Evolutionary conservation across 2,329 filamentous ascomycete genomes (phyloP).

Genomic region (Pseudogymnoascus sp.): DNA sequence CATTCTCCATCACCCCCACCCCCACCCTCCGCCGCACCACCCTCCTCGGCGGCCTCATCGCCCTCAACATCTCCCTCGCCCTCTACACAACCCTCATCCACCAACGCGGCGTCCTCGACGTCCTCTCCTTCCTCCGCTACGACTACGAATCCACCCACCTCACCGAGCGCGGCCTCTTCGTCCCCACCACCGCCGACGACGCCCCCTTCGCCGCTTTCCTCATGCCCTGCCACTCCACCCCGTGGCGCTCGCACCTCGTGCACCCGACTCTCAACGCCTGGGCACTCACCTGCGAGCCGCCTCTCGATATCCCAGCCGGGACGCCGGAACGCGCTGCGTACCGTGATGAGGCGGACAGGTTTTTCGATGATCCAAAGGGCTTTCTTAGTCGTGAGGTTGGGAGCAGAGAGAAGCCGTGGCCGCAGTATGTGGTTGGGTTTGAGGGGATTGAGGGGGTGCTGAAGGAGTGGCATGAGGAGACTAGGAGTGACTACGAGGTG

Average conservation of each 20-base stretch:
- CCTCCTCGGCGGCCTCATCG: slow-evolving; percentile 51
- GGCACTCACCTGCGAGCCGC: slow-evolving; percentile 86
- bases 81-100: slow-evolving; percentile 70
- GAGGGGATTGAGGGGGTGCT: slow-evolving; percentile 48
- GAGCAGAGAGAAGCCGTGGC: slow-evolving; percentile 34
- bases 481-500: slow-evolving; percentile 36
- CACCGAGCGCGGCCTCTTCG: slow-evolving; percentile 29
- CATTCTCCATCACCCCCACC: slow-evolving; percentile 25
- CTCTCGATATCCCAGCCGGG: slow-evolving; percentile 57
- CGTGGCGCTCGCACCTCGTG: slow-evolving; percentile 84
- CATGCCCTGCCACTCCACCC: slow-evolving; percentile 92
- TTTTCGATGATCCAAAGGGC: slow-evolving; percentile 60
- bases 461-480: slow-evolving; percentile 36
- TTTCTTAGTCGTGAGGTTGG: slow-evolving; percentile 44
- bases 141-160: slow-evolving; percentile 59
- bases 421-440: slow-evolving; percentile 55
- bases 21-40: slow-evolving; percentile 40
- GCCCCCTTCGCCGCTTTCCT: slow-evolving; percentile 70
- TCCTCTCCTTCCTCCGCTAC: slow-evolving; percentile 67
- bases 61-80: slow-evolving; percentile 63
- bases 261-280: slow-evolving; percentile 69
- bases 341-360: slow-evolving; percentile 82
- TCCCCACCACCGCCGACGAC: slow-evolving; percentile 22
- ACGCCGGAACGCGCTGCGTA: slow-evolving; percentile 59
- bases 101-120: slow-evolving; percentile 69